Base-by-base conservation (phyloP, 257 asterid species). In the Eustoma russellianum region DNA sequence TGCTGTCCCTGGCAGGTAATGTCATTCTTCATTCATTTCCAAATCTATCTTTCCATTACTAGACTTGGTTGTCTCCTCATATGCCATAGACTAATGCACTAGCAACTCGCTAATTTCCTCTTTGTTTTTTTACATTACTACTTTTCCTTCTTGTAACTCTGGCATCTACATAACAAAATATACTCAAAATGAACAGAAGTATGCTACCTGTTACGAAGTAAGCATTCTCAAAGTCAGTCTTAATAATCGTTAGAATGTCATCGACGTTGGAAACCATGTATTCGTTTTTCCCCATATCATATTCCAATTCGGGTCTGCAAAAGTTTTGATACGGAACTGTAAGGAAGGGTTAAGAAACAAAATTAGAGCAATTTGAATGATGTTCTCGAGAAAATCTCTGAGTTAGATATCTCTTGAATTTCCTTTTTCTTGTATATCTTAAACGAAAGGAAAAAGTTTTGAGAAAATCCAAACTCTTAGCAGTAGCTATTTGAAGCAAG, bases 191-290 rank as follows among this genome's bases (percentile, higher is more conserved):
- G 30, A 24, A 24, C 30, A 24, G 30, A 2, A 24, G 43, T 38
- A 38, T 0, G 50, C 46, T 63, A 79, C 96, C 96, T 66, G 97
- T 88, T 16, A 85, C 91, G 69, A 88, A 88, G 71, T 88, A 88
- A 50, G 87, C 89, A 38, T 74, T 82, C 65, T 77, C 84, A 48
- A 76, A 88, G 64, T 88, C 95, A 9, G 78, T 71, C 70, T 73
- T 74, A 70, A 88, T 80, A 60, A 78, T 61, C 33, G 64, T 66
- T 48, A 85, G 72, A 57, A 88, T 76, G 10, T 80, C 95, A 30
- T 85, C 79, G 34, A 68, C 64, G 55, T 61, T 53, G 55, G 78
- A 72, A 38, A 77, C 74, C 11, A 66, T 72, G 70, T 51, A 48
- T 45, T 76, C 77, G n/a, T 55, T 66, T 45, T 7, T 33, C 67